Evolutionary conservation across 2,329 filamentous ascomycete species (phyloP), one percentile per base, ranked within the genome.

Genomic region (Nothophaeocryptopus gaeumannii): DNA sequence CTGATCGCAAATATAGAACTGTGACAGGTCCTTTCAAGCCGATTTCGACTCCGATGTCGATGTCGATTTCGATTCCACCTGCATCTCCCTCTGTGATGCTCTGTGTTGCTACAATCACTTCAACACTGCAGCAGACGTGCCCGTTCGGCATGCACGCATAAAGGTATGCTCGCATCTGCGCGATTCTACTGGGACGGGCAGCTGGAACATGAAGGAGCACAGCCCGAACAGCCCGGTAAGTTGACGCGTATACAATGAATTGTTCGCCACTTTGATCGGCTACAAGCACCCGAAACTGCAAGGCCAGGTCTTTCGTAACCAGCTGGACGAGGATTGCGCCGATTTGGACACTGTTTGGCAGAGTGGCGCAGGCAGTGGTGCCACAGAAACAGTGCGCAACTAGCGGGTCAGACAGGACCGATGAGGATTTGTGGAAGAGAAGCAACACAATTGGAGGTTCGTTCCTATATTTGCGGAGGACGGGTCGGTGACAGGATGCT

Each of bases 171-270:
- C n/a, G n/a, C n/a, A n/a, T n/a, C n/a, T n/a, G n/a, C n/a, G n/a
- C n/a, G n/a, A n/a, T n/a, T n/a, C n/a, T n/a, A n/a, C n/a, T n/a
- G n/a, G n/a, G n/a, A n/a, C n/a, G n/a, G n/a, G n/a, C n/a, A n/a
- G n/a, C n/a, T n/a, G n/a, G n/a, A n/a, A n/a, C n/a, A n/a, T n/a
- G n/a, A n/a, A n/a, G n/a, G n/a, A n/a, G n/a, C n/a, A n/a, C n/a
- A n/a, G n/a, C n/a, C n/a, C n/a, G n/a, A n/a, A n/a, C n/a, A n/a
- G n/a, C n/a, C n/a, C n/a, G n/a, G n/a, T n/a, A n/a, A n/a, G n/a
- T 10, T 41, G 48, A 2, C 47, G 59, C 13, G 51, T 63, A 9
- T 63, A 60, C 50, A 63, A 63, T 26, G 59, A 60, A 34, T 32
- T 51, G 8, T 60, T 56, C 30, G 44, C 55, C 3, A 38, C 30